These are phyloP conservation scores for Aulographum hederae DNA, from an alignment of 2,329 filamentous ascomycete species.

Conservation along the genomic window DNA sequence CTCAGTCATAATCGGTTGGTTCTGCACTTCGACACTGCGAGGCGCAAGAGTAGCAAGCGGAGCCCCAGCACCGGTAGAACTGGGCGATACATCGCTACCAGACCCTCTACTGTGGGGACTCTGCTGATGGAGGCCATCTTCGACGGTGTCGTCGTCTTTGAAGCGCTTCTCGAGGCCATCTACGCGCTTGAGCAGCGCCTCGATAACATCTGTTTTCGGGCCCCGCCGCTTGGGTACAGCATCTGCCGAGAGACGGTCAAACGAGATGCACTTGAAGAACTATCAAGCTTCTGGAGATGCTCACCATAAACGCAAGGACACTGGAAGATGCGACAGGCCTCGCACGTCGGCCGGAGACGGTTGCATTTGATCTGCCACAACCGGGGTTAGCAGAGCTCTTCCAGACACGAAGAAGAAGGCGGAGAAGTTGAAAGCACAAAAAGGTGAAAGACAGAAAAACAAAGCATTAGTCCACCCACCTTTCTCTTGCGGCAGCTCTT, in stretches of 20 bases:
- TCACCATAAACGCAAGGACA: slow-evolving; percentile 76
- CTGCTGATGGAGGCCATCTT: too few species aligned
- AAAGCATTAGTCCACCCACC: slow-evolving; percentile 32
- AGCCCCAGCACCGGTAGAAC: too few species aligned
- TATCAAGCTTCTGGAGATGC: too few species aligned
- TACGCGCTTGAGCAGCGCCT: slow-evolving; percentile 67
- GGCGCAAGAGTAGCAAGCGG: too few species aligned
- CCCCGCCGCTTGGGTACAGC: slow-evolving; percentile 79
- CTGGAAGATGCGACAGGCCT: slow-evolving; percentile 78
- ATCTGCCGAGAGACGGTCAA: slow-evolving; percentile 43
- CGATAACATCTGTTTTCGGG: slow-evolving; percentile 76
- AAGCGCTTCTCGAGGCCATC: slow-evolving; percentile 69
- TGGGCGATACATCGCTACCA: too few species aligned
- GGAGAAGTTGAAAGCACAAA: too few species aligned
- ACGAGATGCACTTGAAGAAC: too few species aligned
- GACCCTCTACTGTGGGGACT: too few species aligned
- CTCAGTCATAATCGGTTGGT: too few species aligned
- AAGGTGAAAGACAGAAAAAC: too few species aligned
- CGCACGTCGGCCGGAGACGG: slow-evolving; percentile 63
- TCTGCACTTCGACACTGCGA: not conserved
- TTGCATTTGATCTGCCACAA: slow-evolving; percentile 71
- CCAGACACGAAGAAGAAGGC: too few species aligned
- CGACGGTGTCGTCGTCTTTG: too few species aligned
- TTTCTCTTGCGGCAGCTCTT: slow-evolving; percentile 87
- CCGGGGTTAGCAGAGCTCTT: not conserved